Conservation (phyloP, 2,329 filamentous ascomycete genomes). For the Orbilia javanica region DNA sequence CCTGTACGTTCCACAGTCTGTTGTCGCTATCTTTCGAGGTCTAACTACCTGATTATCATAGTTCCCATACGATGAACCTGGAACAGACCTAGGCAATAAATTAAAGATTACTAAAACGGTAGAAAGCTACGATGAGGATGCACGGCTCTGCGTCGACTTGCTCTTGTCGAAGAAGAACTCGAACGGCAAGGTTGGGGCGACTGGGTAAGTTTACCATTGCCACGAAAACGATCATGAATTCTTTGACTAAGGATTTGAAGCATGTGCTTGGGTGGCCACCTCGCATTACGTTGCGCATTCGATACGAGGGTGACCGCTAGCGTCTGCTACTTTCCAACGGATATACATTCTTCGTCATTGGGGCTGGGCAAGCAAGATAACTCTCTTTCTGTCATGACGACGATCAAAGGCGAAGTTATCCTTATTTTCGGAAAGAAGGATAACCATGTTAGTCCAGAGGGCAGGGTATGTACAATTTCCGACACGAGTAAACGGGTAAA, state of each 20-base stretch:
- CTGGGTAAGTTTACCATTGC: constrained; percentile 63
- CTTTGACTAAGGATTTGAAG: constrained; percentile 66
- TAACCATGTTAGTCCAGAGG: constrained; percentile 85
- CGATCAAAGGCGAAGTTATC: constrained; percentile 82
- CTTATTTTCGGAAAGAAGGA: constrained; percentile 95
- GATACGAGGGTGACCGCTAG: constrained; percentile 81
- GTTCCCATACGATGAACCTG: constrained; percentile 85
- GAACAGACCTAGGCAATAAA: constrained; percentile 87
- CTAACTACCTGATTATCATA: not conserved
- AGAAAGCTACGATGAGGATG: constrained; percentile 86
- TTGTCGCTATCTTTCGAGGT: not conserved
- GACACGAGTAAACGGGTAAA: constrained; percentile 74
- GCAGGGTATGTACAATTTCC: constrained; percentile 74
- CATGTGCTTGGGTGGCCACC: constrained; percentile 94
- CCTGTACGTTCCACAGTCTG: constrained; percentile 65
- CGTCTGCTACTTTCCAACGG: constrained; percentile 92
- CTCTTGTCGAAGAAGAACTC: constrained; percentile 81
- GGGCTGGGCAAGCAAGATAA: constrained; percentile 77
- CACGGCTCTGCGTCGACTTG: constrained; percentile 75
- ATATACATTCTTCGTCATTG: constrained; percentile 83
- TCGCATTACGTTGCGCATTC: constrained; percentile 73
- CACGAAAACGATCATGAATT: not conserved
- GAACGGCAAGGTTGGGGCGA: constrained; percentile 81
- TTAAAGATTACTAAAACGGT: constrained; percentile 84
- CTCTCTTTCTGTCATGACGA: constrained; percentile 72